These are phyloP conservation scores for Glomus cerebriforme DNA, from an alignment of 192 early-diverging fungal genomes.

Conservation along the genomic window DNA sequence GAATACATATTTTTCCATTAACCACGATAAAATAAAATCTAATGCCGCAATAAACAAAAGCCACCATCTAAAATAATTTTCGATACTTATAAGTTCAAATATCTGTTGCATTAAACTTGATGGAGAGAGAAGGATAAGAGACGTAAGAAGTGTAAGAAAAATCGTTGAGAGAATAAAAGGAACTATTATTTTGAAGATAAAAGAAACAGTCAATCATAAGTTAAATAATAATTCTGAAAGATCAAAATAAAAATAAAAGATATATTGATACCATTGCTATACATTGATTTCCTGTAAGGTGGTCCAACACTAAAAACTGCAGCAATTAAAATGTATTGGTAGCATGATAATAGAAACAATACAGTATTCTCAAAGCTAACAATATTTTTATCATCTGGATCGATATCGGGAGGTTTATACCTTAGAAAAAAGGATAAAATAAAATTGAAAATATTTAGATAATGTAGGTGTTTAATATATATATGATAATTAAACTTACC, in stretches of 20 bases:
- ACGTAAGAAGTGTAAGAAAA: slow-evolving; percentile 52
- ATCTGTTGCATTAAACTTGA: slow-evolving; percentile 46
- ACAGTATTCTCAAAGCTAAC: slow-evolving; percentile 87
- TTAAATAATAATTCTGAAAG: neutral
- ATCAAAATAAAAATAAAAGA: neutral
- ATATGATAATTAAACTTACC: slow-evolving; percentile 55
- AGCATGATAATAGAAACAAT: slow-evolving; percentile 88
- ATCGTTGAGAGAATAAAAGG: slow-evolving; percentile 70
- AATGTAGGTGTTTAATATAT: neutral
- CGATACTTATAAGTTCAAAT: slow-evolving; percentile 72
- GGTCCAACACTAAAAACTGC: slow-evolving; percentile 94
- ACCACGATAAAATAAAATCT: slow-evolving; percentile 57
- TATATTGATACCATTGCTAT: slow-evolving; percentile 72
- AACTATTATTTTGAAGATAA: slow-evolving; percentile 41
- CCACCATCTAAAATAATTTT: slow-evolving; percentile 54
- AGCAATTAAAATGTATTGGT: slow-evolving; percentile 90
- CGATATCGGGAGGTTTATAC: slow-evolving; percentile 57
- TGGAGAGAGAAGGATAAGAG: slow-evolving; percentile 57
- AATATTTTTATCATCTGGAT: slow-evolving; percentile 71
- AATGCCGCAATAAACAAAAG: slow-evolving; percentile 61
- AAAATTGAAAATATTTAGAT: neutral
- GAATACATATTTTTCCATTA: slow-evolving; percentile 53
- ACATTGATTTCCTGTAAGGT: slow-evolving; percentile 88
- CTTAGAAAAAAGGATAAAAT: slow-evolving; percentile 22
- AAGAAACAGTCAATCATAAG: slow-evolving; percentile 12